These are phyloP conservation scores for Lepiota venenata DNA, from an alignment of 768 basidiomycete species.

Conservation along the genomic window DNA sequence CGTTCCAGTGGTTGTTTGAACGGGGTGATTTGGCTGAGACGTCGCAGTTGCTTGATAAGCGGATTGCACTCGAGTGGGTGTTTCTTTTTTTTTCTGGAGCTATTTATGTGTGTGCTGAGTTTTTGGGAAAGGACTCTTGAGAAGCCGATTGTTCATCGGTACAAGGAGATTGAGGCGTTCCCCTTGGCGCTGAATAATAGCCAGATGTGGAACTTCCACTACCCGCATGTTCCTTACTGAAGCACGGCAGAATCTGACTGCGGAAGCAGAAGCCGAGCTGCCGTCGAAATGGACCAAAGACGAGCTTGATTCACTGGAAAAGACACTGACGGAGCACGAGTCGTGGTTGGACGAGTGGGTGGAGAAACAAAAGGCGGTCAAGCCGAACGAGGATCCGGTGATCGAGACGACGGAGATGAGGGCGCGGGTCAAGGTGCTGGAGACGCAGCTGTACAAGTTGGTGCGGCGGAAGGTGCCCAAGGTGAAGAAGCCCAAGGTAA, in stretches of 20 bases:
- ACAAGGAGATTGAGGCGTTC: constrained; percentile 86
- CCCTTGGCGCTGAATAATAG: constrained; percentile 78
- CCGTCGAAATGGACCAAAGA: constrained; percentile 81
- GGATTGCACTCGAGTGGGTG: constrained; percentile 83
- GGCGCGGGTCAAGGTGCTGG: constrained; percentile 74
- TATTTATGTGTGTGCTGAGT: not conserved
- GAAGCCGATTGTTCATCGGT: constrained; percentile 78
- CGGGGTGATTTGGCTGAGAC: constrained; percentile 82
- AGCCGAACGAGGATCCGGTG: constrained; percentile 80
- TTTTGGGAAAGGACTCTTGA: constrained; percentile 58
- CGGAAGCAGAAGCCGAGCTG: constrained; percentile 53
- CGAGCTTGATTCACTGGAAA: constrained; percentile 82
- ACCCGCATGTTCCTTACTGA: constrained; percentile 83
- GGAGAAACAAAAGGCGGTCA: constrained; percentile 74
- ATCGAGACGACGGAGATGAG: constrained; percentile 85
- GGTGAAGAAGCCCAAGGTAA: constrained; percentile 47
- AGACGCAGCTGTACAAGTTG: constrained; percentile 67
- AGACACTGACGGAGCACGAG: constrained; percentile 74
- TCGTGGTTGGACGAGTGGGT: constrained; percentile 80
- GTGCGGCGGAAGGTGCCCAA: constrained; percentile 69
- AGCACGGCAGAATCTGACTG: constrained; percentile 71
- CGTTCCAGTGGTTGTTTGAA: constrained; percentile 81
- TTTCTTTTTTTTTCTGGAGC: constrained; percentile 12
- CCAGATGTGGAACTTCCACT: constrained; percentile 87
- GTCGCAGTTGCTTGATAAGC: constrained; percentile 68